phyloP scores from a whole-genome alignment of 176 grass and related monocot species.

The Musa itinerans region DNA sequence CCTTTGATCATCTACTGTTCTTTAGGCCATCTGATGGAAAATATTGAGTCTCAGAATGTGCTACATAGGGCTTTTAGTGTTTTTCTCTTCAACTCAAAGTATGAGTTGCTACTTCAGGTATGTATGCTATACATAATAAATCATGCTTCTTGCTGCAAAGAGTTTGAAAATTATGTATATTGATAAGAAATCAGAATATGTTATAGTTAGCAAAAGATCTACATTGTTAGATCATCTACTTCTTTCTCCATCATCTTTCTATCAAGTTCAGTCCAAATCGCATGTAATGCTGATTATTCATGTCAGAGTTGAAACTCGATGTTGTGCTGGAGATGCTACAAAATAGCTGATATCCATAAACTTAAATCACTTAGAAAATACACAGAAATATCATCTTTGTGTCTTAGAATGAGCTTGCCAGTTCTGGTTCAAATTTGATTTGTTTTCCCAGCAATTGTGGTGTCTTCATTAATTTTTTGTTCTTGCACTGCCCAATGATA shows the following conservation, averaged over 20 bases:
- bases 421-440: no score
- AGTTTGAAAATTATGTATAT: no score
- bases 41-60: constrained; percentile 72
- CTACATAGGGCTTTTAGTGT: constrained; percentile 95
- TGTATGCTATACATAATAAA: not conserved
- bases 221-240: not conserved
- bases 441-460: no score
- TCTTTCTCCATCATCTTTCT: no score
- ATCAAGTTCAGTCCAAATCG: not conserved
- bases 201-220: no score
- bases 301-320: not conserved
- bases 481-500: not conserved
- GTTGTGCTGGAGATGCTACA: no score
- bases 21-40: constrained; percentile 97
- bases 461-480: not conserved
- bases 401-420: no score
- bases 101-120: constrained; percentile 93
- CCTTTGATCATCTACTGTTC: not conserved
- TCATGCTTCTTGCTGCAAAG: not conserved
- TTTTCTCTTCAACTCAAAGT: constrained; percentile 98
- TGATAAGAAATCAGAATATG: no score
- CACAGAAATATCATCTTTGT: no score
- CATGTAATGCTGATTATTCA: not conserved
- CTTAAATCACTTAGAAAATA: no score
- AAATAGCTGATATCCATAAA: no score